Evolutionary conservation across 352 stramenopile species (phyloP).

Genomic region (Thraustotheca clavata): DNA sequence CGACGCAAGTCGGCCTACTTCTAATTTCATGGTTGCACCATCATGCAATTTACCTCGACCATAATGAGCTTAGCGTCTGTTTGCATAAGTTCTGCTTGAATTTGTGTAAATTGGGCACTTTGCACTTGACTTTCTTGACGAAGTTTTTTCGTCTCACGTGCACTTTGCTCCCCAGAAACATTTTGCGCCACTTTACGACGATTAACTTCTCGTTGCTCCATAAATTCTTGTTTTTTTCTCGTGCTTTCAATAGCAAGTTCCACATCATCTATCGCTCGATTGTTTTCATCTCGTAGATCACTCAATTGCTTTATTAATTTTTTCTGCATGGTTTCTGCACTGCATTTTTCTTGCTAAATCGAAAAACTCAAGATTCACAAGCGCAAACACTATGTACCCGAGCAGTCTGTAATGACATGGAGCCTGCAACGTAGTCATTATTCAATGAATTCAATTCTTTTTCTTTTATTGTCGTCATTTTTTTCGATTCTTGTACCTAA

Average conservation of each 20-base stretch:
- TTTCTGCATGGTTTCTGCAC: conserved; percentile 53
- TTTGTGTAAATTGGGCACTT: conserved; percentile 69
- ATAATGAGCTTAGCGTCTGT: conserved; percentile 57
- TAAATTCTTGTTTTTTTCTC: conserved; percentile 58
- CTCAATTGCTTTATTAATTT: conserved; percentile 53
- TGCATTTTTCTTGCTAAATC: conserved; percentile 54
- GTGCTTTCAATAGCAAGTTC: conserved; percentile 69
- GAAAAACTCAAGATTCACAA: background rate
- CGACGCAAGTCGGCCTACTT: conserved; percentile 16
- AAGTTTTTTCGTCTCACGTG: conserved; percentile 56
- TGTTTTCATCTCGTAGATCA: conserved; percentile 66
- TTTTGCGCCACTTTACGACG: conserved; percentile 65
- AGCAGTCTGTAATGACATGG: conserved; percentile 40
- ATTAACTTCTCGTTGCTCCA: conserved; percentile 65
- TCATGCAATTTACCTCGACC: conserved; percentile 26
- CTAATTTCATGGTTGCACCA: background rate
- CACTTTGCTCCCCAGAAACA: conserved; percentile 57
- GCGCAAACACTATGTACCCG: conserved; percentile 16
- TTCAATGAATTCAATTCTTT: conserved; percentile 44
- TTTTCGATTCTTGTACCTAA: conserved; percentile 38
- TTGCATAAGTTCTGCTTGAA: conserved; percentile 66
- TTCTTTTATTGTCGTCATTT: conserved; percentile 52
- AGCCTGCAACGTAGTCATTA: conserved; percentile 46
- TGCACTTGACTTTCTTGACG: conserved; percentile 64
- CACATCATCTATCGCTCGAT: conserved; percentile 61